phyloP scores from a whole-genome alignment of 257 asterid species.

The Fraxinus americana region DNA sequence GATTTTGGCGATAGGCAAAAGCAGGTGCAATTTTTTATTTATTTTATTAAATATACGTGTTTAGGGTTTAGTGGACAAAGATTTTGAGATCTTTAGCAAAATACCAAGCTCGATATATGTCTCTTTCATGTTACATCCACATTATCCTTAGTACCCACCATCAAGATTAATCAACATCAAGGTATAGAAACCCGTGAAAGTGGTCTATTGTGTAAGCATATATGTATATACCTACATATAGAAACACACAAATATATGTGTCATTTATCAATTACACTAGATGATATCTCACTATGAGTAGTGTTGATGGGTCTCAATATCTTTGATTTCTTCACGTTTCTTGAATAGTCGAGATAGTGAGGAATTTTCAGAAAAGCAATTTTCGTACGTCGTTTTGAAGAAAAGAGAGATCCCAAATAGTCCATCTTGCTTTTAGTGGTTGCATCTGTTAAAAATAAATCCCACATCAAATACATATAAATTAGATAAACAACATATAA shows the following conservation, averaged over 20 bases:
- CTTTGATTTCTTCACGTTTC: background rate
- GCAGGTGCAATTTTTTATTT: background rate
- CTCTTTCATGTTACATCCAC: constrained; percentile 19
- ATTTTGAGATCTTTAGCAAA: constrained; percentile 10
- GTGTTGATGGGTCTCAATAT: background rate
- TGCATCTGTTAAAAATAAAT: too few relatives aligned
- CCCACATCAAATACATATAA: too few relatives aligned
- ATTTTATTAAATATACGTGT: background rate
- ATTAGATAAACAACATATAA: too few relatives aligned
- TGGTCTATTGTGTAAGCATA: constrained; percentile 7
- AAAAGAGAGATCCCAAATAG: too few relatives aligned
- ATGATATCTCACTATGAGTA: constrained; percentile 13
- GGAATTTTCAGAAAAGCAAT: too few relatives aligned
- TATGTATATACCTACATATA: background rate
- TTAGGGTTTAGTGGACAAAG: background rate
- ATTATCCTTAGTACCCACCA: constrained; percentile 5
- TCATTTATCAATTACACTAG: constrained; percentile 25
- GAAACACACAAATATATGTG: background rate
- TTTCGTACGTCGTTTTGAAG: too few relatives aligned
- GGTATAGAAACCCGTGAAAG: constrained; percentile 32
- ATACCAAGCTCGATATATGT: constrained; percentile 6
- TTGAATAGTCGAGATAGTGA: background rate
- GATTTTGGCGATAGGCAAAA: background rate
- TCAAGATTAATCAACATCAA: constrained; percentile 14
- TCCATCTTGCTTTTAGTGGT: too few relatives aligned